A percentile compares a stretch with the other conserved stretches of the same genome.
These are phyloP conservation scores for Prunus davidiana DNA, from an alignment of 306 rosid species.

Conservation along the genomic window DNA sequence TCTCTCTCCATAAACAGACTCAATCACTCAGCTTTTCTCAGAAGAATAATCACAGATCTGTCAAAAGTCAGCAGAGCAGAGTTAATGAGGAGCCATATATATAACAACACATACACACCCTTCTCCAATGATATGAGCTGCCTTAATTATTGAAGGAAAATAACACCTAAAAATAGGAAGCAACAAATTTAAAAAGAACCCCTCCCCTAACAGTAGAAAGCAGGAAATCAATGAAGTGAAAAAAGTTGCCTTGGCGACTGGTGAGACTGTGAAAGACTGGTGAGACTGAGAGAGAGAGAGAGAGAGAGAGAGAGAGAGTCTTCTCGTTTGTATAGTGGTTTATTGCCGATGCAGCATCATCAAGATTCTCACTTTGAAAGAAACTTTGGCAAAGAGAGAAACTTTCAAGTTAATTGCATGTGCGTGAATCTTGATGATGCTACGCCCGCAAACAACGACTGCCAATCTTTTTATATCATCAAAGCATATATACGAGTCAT, in stretches of 20 bases:
- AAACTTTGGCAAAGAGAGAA: neutral
- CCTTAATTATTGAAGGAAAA: neutral
- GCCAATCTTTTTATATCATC: slow-evolving; percentile 11
- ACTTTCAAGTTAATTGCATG: slow-evolving; percentile 23
- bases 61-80: slow-evolving; percentile 17
- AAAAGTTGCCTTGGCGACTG: neutral
- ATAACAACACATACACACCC: neutral
- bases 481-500: neutral
- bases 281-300: neutral
- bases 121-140: neutral
- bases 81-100: slow-evolving; percentile 1
- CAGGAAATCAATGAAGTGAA: neutral
- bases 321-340: slow-evolving; percentile 45
- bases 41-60: slow-evolving; percentile 55
- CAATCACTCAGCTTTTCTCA: slow-evolving; percentile 8
- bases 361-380: slow-evolving; percentile 85
- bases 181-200: neutral
- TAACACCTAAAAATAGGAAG: slow-evolving; percentile 8
- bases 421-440: slow-evolving; percentile 98
- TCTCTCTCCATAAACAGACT: neutral
- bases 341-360: slow-evolving; percentile 99
- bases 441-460: slow-evolving; percentile 89
- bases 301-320: too few relatives aligned
- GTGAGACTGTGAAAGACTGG: neutral
- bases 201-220: slow-evolving; percentile 33